Conservation (phyloP, 108 stramenopile genomes). For the Skeletonema tropicum region DNA sequence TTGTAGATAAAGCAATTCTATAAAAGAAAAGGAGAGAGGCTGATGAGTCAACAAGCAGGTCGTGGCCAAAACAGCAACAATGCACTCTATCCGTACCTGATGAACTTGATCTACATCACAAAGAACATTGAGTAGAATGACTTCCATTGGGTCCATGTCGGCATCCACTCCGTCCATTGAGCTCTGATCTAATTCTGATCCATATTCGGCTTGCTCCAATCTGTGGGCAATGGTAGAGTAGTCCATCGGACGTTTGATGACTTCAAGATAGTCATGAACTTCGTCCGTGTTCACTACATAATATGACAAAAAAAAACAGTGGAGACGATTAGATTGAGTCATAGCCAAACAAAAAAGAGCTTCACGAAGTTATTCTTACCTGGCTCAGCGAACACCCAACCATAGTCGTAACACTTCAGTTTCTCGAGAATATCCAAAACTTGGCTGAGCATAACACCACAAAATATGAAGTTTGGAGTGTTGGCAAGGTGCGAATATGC, state of each 20-base stretch:
- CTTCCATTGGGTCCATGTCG: slow-evolving; percentile 28
- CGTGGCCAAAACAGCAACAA: neutral
- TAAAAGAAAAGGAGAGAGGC: slow-evolving; percentile 28
- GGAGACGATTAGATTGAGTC: neutral
- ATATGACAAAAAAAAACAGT: neutral
- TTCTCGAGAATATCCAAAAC: slow-evolving; percentile 15
- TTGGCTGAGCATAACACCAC: slow-evolving; percentile 22
- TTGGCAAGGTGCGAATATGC: slow-evolving; percentile 33
- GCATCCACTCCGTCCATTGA: slow-evolving; percentile 48
- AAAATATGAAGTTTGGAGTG: slow-evolving; percentile 22
- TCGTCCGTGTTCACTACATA: slow-evolving; percentile 43
- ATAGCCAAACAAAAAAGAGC: neutral
- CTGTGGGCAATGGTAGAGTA: slow-evolving; percentile 33
- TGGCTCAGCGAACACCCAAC: slow-evolving; percentile 42
- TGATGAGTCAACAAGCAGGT: neutral
- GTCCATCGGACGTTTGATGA: slow-evolving; percentile 41
- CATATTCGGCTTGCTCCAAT: slow-evolving; percentile 30
- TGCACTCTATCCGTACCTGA: slow-evolving; percentile 36
- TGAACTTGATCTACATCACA: slow-evolving; percentile 42
- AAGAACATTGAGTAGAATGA: slow-evolving; percentile 30
- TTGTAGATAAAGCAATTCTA: slow-evolving; percentile 41
- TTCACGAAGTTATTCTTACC: neutral
- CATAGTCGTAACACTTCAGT: slow-evolving; percentile 32
- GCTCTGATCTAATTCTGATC: slow-evolving; percentile 27
- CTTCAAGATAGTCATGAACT: slow-evolving; percentile 52